Conservation (phyloP, 2,329 filamentous ascomycete species). For the Cryphonectria nitschkei region DNA sequence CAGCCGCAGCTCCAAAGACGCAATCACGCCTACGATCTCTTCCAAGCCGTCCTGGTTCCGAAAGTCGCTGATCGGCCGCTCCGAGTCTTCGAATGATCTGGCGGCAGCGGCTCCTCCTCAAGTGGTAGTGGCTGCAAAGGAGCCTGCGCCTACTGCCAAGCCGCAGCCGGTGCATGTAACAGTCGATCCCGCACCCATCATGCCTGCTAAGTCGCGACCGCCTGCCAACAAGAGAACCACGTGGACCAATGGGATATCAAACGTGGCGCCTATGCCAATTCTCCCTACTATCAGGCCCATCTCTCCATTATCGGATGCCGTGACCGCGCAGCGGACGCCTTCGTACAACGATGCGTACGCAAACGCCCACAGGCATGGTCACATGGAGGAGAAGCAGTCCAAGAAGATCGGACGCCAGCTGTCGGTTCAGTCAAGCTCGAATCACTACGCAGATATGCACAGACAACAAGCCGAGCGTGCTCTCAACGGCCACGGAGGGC, state of each 20-base stretch:
- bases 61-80: constrained; percentile 85
- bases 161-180: constrained; percentile 50
- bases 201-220: constrained; percentile 48
- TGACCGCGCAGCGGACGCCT: constrained; percentile 76
- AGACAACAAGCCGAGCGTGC: constrained; percentile 90
- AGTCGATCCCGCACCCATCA: constrained; percentile 45
- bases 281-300: constrained; percentile 92
- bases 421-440: constrained; percentile 88
- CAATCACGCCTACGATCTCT: constrained; percentile 60
- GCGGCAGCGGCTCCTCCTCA: constrained; percentile 47
- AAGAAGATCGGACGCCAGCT: constrained; percentile 97
- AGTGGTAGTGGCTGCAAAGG: constrained; percentile 47
- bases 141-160: constrained; percentile 45
- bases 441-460: constrained; percentile 89
- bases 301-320: constrained; percentile 92
- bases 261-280: constrained; percentile 90
- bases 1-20: constrained; percentile 68
- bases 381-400: constrained; percentile 65
- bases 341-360: constrained; percentile 56
- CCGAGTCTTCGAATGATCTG: constrained; percentile 64
- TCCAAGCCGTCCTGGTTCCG: constrained; percentile 97
- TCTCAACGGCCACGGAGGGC: constrained; percentile 77
- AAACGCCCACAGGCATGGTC: constrained; percentile 42
- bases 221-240: constrained; percentile 81
- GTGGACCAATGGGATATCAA: constrained; percentile 83